Conservation (phyloP, 257 asterid genomes). For the Haberlea rhodopensis region DNA sequence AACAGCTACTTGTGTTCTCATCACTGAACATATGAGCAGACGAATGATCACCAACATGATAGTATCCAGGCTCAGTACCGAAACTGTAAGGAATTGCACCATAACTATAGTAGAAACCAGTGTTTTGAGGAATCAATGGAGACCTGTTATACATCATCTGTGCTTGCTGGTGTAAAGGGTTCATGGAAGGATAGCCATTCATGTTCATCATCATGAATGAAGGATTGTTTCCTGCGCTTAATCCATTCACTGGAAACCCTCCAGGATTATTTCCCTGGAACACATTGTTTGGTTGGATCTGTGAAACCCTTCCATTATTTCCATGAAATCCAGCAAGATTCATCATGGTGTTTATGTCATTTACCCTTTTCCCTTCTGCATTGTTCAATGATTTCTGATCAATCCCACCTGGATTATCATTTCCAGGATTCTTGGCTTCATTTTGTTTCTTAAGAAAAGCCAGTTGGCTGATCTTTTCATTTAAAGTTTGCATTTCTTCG, state of each 20-base stretch:
- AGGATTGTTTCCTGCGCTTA: slow-evolving; percentile 34
- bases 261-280: slow-evolving; percentile 27
- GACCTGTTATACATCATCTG: slow-evolving; percentile 74
- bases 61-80: slow-evolving; percentile 22
- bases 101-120: slow-evolving; percentile 48
- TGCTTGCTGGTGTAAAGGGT: slow-evolving; percentile 40
- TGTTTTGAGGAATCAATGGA: slow-evolving; percentile 47
- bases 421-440: slow-evolving; percentile 28
- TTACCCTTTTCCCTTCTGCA: slow-evolving; percentile 35
- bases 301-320: slow-evolving; percentile 25
- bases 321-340: slow-evolving; percentile 70
- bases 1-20: slow-evolving; percentile 60
- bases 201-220: slow-evolving; percentile 40
- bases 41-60: slow-evolving; percentile 26
- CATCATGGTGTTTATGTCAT: slow-evolving; percentile 55
- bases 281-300: slow-evolving; percentile 27
- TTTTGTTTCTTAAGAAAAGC: slow-evolving; percentile 48
- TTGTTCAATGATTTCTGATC: slow-evolving; percentile 39
- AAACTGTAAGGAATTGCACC: slow-evolving; percentile 35
- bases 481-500: slow-evolving; percentile 35
- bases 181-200: slow-evolving; percentile 28
- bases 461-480: slow-evolving; percentile 38
- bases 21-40: slow-evolving; percentile 52
- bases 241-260: slow-evolving; percentile 24
- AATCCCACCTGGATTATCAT: slow-evolving; percentile 30